Evolutionary conservation across 352 stramenopile species (phyloP).

Genomic region (Globisporangium canariense): DNA sequence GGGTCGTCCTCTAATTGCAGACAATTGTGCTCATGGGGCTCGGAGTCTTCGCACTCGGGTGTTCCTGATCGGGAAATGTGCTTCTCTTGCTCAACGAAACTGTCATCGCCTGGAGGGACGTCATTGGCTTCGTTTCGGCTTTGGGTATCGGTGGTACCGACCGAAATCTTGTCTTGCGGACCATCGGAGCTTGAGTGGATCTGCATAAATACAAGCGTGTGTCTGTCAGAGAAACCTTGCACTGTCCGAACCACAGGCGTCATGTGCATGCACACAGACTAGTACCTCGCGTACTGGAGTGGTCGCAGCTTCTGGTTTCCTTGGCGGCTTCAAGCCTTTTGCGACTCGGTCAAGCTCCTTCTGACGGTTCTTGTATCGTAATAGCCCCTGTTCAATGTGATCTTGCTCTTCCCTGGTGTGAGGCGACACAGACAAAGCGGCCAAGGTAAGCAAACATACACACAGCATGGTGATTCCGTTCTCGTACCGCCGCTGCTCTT

Average conservation of each 20-base stretch:
- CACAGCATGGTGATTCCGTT: neutral
- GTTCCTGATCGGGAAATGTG: neutral
- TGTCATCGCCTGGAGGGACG: neutral
- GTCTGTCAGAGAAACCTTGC: neutral
- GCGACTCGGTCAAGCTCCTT: slow-evolving; percentile 57
- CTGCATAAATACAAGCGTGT: neutral
- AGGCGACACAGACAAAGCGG: neutral
- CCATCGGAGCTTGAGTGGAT: neutral
- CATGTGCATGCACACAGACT: no score
- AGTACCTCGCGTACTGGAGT: neutral
- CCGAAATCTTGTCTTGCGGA: no score
- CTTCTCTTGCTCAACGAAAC: neutral
- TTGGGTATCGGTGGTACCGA: neutral
- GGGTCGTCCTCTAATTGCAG: neutral
- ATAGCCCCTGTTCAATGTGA: slow-evolving; percentile 44
- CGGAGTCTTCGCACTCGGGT: neutral
- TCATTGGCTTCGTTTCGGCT: neutral
- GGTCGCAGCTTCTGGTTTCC: neutral
- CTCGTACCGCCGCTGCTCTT: slow-evolving; percentile 44
- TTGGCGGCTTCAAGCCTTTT: slow-evolving; percentile 31
- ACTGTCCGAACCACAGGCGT: no score
- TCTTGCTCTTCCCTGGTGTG: slow-evolving; percentile 43
- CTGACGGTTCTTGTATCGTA: slow-evolving; percentile 53
- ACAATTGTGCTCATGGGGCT: slow-evolving; percentile 1
- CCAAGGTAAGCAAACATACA: neutral